Percentiles rank a stretch among this genome's conserved stretches.
Evolutionary conservation across 768 basidiomycete species (phyloP).

Genomic region (Naganishia antarctica): DNA sequence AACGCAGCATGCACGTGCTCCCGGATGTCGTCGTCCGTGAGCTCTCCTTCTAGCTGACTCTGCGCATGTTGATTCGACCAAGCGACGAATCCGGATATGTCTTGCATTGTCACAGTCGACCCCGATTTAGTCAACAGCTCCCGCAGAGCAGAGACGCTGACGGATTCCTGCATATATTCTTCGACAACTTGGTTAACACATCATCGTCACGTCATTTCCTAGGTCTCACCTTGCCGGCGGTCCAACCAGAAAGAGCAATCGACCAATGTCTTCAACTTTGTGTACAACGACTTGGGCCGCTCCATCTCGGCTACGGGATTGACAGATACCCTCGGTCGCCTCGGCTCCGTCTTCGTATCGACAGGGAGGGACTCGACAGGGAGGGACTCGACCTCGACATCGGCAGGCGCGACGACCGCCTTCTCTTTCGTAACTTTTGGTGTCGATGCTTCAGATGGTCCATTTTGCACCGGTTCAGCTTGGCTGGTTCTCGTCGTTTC

Average conservation of each 20-base stretch:
- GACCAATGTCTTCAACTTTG: not conserved
- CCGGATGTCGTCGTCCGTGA: not conserved
- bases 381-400: too few relatives aligned
- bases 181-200: not conserved
- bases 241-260: constrained; percentile 21
- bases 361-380: too few relatives aligned
- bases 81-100: not conserved
- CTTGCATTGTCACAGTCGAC: not conserved
- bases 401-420: too few relatives aligned
- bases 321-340: not conserved
- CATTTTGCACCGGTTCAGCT: not conserved
- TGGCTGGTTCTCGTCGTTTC: constrained; percentile 13
- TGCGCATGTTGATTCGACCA: constrained; percentile 3
- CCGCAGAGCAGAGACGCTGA: not conserved
- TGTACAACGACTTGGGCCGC: not conserved
- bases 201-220: not conserved
- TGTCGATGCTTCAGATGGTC: too few relatives aligned
- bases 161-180: not conserved
- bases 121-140: not conserved
- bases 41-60: not conserved
- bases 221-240: constrained; percentile 15
- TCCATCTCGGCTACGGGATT: not conserved
- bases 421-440: too few relatives aligned
- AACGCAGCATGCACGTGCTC: not conserved
- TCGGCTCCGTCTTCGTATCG: not conserved